These are phyloP conservation scores for Coriaria nepalensis DNA, from an alignment of 306 rosid species.

Conservation along the genomic window DNA sequence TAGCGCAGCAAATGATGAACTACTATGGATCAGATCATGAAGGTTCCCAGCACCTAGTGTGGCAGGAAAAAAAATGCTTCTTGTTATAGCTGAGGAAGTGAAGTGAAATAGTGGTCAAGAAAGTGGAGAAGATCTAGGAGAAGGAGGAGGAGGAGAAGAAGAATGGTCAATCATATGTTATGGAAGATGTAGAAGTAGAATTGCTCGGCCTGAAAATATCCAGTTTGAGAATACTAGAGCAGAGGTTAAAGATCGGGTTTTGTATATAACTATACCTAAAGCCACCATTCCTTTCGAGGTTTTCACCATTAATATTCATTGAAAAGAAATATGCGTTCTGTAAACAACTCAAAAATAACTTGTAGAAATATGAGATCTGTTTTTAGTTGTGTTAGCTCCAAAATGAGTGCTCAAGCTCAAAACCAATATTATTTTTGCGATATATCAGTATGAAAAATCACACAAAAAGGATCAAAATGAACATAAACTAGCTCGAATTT, in stretches of 20 bases:
- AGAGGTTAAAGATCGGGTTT: conserved; percentile 75
- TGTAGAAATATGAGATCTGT: too few species aligned
- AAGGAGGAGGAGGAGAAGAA: conserved; percentile 13
- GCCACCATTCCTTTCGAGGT: conserved; percentile 20
- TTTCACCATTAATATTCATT: conserved; percentile 43
- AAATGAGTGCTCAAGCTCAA: too few species aligned
- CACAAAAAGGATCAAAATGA: too few species aligned
- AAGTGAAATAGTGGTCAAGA: conserved; percentile 12
- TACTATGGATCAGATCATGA: conserved; percentile 73
- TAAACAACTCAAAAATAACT: too few species aligned
- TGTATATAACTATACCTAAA: conserved; percentile 56
- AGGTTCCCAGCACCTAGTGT: conserved; percentile 42
- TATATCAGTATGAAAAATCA: too few species aligned
- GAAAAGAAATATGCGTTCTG: not conserved
- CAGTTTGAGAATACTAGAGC: conserved; percentile 60
- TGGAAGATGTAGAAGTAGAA: conserved; percentile 56
- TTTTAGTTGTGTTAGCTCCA: too few species aligned
- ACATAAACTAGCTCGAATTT: too few species aligned
- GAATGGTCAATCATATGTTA: conserved; percentile 66
- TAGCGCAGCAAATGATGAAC: conserved; percentile 75
- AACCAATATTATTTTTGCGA: too few species aligned
- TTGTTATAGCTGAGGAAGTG: conserved; percentile 58
- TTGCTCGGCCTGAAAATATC: conserved; percentile 64
- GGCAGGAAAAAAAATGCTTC: conserved; percentile 53
- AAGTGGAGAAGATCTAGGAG: not conserved